Evolutionary conservation across 2,329 filamentous ascomycete species (phyloP).

Genomic region (Hymenoscyphus fructigenus): DNA sequence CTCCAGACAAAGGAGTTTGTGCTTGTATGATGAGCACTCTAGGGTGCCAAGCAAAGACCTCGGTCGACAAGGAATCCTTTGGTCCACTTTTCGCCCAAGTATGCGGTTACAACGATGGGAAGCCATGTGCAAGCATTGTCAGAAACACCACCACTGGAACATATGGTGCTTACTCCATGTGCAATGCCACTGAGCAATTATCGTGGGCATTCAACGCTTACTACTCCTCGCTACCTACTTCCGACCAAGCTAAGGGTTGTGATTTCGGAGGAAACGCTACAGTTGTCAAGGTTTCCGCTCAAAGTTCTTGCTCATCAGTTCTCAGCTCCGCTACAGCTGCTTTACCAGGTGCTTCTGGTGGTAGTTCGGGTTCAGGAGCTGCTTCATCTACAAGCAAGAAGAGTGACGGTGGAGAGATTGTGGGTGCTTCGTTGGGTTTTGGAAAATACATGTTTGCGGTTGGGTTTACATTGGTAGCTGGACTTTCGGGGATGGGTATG

Average conservation of each 20-base stretch:
- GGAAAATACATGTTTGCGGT: conserved; percentile 20
- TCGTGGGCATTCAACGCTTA: conserved; percentile 72
- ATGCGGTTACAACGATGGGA: conserved; percentile 48
- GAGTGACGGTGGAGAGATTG: conserved; percentile 24
- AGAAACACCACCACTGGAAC: conserved; percentile 61
- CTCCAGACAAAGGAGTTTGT: conserved; percentile 75
- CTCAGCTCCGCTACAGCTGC: conserved; percentile 23
- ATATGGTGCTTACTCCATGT: conserved; percentile 78
- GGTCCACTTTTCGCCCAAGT: conserved; percentile 60
- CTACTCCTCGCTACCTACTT: conserved; percentile 31
- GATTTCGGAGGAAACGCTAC: conserved; percentile 67
- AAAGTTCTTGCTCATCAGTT: conserved; percentile 25
- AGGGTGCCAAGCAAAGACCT: conserved; percentile 62
- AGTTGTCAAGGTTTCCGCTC: conserved; percentile 36
- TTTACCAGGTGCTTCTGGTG: conserved; percentile 8
- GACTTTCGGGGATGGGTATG: conserved; percentile 28
- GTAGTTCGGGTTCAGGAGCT: conserved; percentile 7
- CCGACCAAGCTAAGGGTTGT: conserved; percentile 54
- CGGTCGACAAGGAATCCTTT: conserved; percentile 56
- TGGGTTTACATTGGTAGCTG: conserved; percentile 23
- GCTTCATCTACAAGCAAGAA: conserved; percentile 28
- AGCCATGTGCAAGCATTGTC: conserved; percentile 24
- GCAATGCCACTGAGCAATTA: conserved; percentile 67
- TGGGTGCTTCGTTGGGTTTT: conserved; percentile 22
- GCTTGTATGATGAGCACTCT: conserved; percentile 77